Base-by-base conservation (phyloP, 805 yeast genomes). In the Wickerhamomyces alni region DNA sequence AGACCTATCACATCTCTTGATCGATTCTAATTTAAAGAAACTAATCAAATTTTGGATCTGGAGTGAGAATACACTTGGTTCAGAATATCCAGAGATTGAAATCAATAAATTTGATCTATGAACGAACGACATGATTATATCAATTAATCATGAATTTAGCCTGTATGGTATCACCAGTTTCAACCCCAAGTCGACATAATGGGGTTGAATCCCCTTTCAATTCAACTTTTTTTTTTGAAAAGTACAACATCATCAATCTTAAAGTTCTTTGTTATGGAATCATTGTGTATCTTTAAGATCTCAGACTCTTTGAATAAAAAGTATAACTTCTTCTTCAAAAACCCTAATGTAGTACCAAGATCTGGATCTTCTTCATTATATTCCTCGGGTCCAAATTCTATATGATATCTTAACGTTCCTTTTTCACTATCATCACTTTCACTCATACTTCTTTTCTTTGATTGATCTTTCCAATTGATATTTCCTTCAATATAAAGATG, bases 381-480 rank as follows among this genome's bases (percentile, higher is more conserved):
- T 51, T 86, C 95, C 49, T 82, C 89, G 0, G 94, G 93, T 24
- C 85, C 76, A 59, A 86, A 86, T 55, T 85, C 94, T 48, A 83
- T 70, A 57, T 83, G 84, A 55, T 80, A 85, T 19, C 65, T 66
- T 25, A 82, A 45, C 2, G 75, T 72, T 18, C 54, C 58, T 5
- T 49, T 39, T 17, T 65, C 37, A 5, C 42, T 45, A 12, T 43
- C 38, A 8, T 50, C 44, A 2, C 46, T 41, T 5, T 48, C 44
- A 7, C 52, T 17, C 11, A 15, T 7, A 15, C 18, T 28, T 15
- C 5, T 12, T 15, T 6, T 28, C 11, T 16, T 16, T n/a, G 17
- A 7, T 15, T 28, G 17, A 28, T n/a, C 18, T 28, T 18, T 29
- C 5, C 35, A 22, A 6, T 49, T 45, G 3, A 76, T 52, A 39